Percentiles rank a stretch among this genome's conserved stretches.
Conservation (phyloP, 495 filamentous ascomycete species). For the Penicillium cataractarum region DNA sequence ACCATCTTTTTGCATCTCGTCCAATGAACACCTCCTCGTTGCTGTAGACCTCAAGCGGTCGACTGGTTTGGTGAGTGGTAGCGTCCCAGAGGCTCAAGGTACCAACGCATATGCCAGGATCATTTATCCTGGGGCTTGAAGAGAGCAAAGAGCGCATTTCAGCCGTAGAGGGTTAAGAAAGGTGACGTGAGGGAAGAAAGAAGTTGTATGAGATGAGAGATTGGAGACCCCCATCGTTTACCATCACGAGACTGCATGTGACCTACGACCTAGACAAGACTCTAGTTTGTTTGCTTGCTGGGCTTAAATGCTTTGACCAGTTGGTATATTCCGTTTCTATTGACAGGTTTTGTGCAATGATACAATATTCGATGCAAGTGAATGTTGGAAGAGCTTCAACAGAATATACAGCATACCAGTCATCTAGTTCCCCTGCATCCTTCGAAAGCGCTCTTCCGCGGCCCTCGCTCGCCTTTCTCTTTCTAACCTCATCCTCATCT, state of each 20-base stretch:
- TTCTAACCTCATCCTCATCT: conserved; percentile 80
- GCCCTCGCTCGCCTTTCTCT: conserved; percentile 81
- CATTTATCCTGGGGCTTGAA: not conserved
- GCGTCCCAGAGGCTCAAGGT: conserved; percentile 31
- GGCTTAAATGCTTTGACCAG: too few relatives aligned
- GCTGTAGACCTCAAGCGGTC: conserved; percentile 30
- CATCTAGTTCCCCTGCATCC: conserved; percentile 51
- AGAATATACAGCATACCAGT: not conserved
- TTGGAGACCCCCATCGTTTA: not conserved
- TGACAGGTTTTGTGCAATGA: not conserved
- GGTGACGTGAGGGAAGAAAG: not conserved
- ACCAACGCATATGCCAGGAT: conserved; percentile 24
- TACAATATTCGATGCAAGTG: not conserved
- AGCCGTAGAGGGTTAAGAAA: too few relatives aligned
- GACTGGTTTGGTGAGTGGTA: conserved; percentile 3
- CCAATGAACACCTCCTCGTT: conserved; percentile 43
- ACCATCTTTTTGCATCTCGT: conserved; percentile 30
- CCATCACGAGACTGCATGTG: not conserved
- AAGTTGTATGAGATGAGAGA: not conserved
- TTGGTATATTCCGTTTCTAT: not conserved
- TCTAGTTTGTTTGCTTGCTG: not conserved
- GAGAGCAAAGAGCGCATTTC: not conserved
- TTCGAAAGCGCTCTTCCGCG: conserved; percentile 80
- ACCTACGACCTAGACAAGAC: not conserved
- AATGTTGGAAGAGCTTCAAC: conserved; percentile 1